Percentiles rank a stretch among this genome's conserved stretches.
phyloP scores from a whole-genome alignment of 1,139 yeast genomes.

The Taphrina deformans region DNA sequence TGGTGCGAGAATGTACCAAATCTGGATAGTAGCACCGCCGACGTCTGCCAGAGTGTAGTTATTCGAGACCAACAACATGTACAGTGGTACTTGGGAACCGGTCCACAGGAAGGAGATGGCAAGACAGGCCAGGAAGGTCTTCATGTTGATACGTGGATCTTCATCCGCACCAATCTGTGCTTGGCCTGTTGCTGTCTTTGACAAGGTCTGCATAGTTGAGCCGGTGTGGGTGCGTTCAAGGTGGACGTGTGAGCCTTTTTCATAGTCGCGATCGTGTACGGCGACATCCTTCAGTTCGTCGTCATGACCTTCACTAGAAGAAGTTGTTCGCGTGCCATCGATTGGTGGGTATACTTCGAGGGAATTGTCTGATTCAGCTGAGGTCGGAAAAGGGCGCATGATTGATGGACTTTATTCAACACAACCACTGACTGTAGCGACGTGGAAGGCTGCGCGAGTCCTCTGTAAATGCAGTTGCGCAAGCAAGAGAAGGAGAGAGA shows the following conservation, averaged over 20 bases:
- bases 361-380: background rate
- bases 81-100: constrained; percentile 31
- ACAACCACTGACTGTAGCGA: no score
- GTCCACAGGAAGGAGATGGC: constrained; percentile 33
- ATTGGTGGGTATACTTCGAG: background rate
- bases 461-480: no score
- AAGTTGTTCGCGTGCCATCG: constrained; percentile 1
- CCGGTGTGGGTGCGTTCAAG: constrained; percentile 25
- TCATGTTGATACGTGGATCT: constrained; percentile 17
- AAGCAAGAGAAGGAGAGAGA: no score
- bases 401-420: no score
- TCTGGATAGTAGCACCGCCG: constrained; percentile 24
- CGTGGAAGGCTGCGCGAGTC: no score
- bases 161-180: constrained; percentile 31
- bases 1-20: constrained; percentile 30
- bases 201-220: constrained; percentile 15
- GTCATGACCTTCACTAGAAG: background rate
- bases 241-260: background rate
- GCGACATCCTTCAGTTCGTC: background rate
- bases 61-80: constrained; percentile 25
- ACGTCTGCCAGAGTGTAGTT: constrained; percentile 29
- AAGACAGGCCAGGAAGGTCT: constrained; percentile 31
- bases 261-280: background rate
- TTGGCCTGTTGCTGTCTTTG: constrained; percentile 23
- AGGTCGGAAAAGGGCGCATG: constrained; percentile 15